phyloP scores from a whole-genome alignment of 768 basidiomycete species.

The Sporobolomyces pararoseus region DNA sequence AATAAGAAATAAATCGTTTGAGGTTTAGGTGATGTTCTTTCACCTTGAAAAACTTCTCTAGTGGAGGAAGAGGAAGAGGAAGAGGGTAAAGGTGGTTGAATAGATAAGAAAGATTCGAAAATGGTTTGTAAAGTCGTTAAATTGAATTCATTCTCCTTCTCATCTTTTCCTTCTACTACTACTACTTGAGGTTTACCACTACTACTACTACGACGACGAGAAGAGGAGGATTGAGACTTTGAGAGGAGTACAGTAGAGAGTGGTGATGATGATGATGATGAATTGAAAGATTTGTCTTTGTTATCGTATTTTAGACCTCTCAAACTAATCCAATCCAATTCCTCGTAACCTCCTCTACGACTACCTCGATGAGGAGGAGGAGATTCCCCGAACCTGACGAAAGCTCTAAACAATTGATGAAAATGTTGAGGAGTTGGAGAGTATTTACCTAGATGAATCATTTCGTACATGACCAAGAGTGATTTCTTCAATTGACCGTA shows the following conservation, averaged over 20 bases:
- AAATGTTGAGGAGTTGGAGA: constrained; percentile 57
- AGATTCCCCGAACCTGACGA: constrained; percentile 58
- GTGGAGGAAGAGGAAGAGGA: not conserved
- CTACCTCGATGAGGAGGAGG: not conserved
- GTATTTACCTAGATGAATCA: constrained; percentile 59
- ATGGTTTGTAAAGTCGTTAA: too few relatives aligned
- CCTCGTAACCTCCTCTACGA: not conserved
- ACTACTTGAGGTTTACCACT: not conserved
- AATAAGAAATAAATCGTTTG: constrained; percentile 66
- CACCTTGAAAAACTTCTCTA: constrained; percentile 40
- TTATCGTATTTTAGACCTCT: not conserved
- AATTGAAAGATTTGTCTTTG: too few relatives aligned
- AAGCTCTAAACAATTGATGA: constrained; percentile 71
- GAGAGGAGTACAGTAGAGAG: too few relatives aligned
- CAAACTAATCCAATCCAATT: constrained; percentile 6
- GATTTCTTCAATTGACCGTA: constrained; percentile 62
- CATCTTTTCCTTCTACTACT: too few relatives aligned
- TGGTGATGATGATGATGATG: too few relatives aligned
- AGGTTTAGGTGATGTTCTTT: constrained; percentile 48
- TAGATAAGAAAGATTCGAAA: too few relatives aligned
- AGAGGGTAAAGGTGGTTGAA: constrained; percentile 49
- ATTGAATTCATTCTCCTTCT: too few relatives aligned
- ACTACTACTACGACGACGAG: too few relatives aligned
- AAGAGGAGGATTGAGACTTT: too few relatives aligned
- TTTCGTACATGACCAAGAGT: constrained; percentile 63